Evolutionary conservation across 768 basidiomycete species (phyloP), one percentile per base, ranked within the genome.

Genomic region (Suillus subalutaceus): DNA sequence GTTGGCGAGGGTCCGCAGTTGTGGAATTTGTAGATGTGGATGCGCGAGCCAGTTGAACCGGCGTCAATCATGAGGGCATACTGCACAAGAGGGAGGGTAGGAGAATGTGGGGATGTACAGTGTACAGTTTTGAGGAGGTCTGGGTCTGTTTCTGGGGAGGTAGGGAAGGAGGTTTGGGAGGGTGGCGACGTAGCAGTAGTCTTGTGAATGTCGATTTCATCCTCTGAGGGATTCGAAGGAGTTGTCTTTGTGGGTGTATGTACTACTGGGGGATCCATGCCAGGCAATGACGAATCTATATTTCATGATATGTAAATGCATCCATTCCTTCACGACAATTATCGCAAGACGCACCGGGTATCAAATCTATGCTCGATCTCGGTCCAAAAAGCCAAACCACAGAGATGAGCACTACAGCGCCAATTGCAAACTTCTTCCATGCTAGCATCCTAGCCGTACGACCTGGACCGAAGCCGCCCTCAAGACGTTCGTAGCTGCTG

Each of bases 11-110:
- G 76, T 0, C 83, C 82, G 81, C 95, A 96, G 81, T 95, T 90
- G 84, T 97, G 85, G 87, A 99, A 98, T 75, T 97, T 99, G 89
- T 99, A 99, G 40, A 99, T 85, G 83, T 99, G 97, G 73, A 99
- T 96, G 20, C 97, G 88, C 0, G 96, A 97, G 23, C 97, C 97
- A 0, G 96, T 97, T 20, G 96, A 98, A 30, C 97, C 97, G 1
- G 97, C 97, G 77, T 99, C 97, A 79, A 99, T 93, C 90, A 98
- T 97, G 72, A 99, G 86, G 0, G 94, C 96, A 77, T 93, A 99
- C 75, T 95, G 94, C 15, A 97, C 90, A 65, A 97, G 82, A 0
- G 85, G 84, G 59, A 81, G 73, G 62, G 77, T 72, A 1, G 83
- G 70, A 16, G 77, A 78, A 75, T 88, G 77, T 0, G 94, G 86